These are phyloP conservation scores for Rhodomyrtus psidioides DNA, from an alignment of 441 rosid species.

Conservation along the genomic window DNA sequence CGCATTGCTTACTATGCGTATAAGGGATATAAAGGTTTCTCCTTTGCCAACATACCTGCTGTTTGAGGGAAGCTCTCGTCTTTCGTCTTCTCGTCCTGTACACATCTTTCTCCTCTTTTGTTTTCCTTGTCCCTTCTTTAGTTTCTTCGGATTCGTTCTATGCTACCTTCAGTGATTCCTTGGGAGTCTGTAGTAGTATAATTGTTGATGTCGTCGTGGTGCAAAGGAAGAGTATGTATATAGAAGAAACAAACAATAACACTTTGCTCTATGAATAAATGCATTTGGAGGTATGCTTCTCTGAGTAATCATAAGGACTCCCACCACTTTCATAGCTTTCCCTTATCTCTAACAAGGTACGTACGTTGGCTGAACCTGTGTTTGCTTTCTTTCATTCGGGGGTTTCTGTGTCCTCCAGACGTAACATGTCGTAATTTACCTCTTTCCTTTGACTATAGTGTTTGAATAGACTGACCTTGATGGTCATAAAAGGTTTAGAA, in stretches of 20 bases:
- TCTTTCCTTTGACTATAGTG: neutral
- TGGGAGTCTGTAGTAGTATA: neutral
- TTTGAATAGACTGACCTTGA: neutral
- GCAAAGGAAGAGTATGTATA: neutral
- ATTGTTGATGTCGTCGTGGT: neutral
- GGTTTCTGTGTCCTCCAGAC: neutral
- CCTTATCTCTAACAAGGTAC: neutral
- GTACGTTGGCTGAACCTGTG: neutral
- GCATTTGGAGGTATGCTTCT: neutral
- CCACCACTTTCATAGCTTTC: neutral
- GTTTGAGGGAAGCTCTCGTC: conserved; percentile 25
- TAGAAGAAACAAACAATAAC: neutral
- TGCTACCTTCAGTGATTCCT: neutral
- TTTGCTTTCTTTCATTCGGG: neutral
- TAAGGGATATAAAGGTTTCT: conserved; percentile 94
- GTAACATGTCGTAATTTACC: neutral
- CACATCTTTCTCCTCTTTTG: neutral
- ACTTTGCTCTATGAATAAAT: neutral
- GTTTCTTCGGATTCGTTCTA: neutral
- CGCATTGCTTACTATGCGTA: conserved; percentile 92
- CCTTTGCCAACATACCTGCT: conserved; percentile 83
- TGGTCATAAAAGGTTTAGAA: neutral
- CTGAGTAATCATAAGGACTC: neutral
- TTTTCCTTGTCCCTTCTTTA: neutral
- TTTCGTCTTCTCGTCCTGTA: neutral